Percentiles rank a stretch among this genome's conserved stretches.
These are phyloP conservation scores for Backusella australiensis DNA, from an alignment of 192 early-diverging fungal genomes.

Conservation along the genomic window DNA sequence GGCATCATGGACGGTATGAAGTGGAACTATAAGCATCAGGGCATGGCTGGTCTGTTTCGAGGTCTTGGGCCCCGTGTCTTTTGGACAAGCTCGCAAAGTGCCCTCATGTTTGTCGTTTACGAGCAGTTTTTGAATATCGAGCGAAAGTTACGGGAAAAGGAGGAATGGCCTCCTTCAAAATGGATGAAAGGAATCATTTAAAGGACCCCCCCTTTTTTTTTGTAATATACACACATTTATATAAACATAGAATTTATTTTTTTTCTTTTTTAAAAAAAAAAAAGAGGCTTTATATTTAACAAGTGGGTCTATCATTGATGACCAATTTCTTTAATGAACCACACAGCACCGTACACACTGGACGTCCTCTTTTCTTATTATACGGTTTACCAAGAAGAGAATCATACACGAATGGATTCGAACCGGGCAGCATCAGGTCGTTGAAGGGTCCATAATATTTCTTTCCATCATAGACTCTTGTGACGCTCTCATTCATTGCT, in stretches of 20 bases:
- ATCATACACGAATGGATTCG: too few species aligned
- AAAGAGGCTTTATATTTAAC: too few species aligned
- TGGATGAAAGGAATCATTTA: not conserved
- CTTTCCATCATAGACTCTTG: too few species aligned
- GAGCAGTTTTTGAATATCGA: slow-evolving; percentile 55
- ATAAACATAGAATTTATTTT: not conserved
- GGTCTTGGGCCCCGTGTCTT: slow-evolving; percentile 72
- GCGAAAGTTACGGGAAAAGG: slow-evolving; percentile 24
- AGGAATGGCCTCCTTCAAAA: slow-evolving; percentile 28
- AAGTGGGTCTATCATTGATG: too few species aligned
- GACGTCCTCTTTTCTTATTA: too few species aligned
- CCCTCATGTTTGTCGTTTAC: slow-evolving; percentile 71
- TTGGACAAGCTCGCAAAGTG: slow-evolving; percentile 68
- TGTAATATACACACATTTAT: not conserved
- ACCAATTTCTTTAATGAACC: too few species aligned
- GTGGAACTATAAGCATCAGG: slow-evolving; percentile 57
- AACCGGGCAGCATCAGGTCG: too few species aligned
- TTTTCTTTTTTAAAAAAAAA: not conserved
- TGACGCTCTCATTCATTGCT: too few species aligned
- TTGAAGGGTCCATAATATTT: too few species aligned
- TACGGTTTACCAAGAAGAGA: too few species aligned
- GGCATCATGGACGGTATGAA: slow-evolving; percentile 54
- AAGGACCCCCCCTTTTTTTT: not conserved
- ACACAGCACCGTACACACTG: too few species aligned
- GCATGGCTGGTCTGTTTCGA: slow-evolving; percentile 63